These are phyloP conservation scores for Termitomyces sp. DNA, from an alignment of 768 basidiomycete species.

Conservation along the genomic window DNA sequence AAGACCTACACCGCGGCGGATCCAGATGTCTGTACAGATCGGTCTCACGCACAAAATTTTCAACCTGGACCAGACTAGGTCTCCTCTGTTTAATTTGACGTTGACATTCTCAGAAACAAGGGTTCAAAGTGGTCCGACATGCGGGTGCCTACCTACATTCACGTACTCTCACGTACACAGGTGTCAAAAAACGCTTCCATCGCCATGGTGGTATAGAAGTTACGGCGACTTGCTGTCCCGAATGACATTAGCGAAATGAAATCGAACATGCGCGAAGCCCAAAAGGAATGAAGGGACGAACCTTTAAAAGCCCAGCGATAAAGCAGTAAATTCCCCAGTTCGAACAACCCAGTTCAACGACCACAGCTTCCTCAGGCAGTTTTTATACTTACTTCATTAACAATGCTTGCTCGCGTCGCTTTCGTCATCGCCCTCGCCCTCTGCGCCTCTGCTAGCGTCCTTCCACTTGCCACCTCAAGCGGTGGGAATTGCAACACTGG, in stretches of 20 bases:
- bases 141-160: neutral
- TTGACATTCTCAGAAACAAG: neutral
- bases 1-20: neutral
- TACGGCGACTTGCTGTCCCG: neutral
- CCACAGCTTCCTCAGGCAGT: neutral
- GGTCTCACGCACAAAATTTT: neutral
- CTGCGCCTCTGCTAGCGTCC: constrained; percentile 7
- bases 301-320: neutral
- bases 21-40: neutral
- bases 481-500: constrained; percentile 13
- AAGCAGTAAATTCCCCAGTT: neutral
- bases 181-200: neutral
- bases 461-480: constrained; percentile 10
- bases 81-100: neutral
- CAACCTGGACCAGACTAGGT: neutral
- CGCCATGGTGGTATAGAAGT: neutral
- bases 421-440: constrained; percentile 5
- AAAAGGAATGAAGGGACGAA: neutral
- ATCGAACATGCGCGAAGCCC: neutral
- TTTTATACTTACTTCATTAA: neutral
- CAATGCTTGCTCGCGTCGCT: constrained; percentile 10
- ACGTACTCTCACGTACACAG: neutral
- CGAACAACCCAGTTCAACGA: neutral
- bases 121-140: neutral
- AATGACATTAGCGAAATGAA: neutral